Evolutionary conservation across 768 basidiomycete species (phyloP).

Genomic region (Psilocybe cubensis): DNA sequence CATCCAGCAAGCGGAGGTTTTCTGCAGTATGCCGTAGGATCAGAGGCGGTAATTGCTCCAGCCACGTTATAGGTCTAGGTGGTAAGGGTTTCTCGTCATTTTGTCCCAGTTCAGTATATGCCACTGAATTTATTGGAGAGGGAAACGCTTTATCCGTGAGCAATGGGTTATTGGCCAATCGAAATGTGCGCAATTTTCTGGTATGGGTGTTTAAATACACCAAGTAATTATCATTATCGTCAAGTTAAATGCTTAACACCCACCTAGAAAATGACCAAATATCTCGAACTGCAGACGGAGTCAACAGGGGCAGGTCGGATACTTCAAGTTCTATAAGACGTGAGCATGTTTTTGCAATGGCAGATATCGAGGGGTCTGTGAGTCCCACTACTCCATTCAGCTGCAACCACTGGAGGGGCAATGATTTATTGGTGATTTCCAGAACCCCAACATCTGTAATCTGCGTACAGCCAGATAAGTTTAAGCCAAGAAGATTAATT

Average conservation of each 20-base stretch:
- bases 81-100: slow-evolving; percentile 54
- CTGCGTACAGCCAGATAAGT: slow-evolving; percentile 73
- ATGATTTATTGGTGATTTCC: slow-evolving; percentile 69
- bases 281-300: slow-evolving; percentile 71
- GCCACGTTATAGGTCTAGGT: slow-evolving; percentile 59
- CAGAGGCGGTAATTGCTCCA: slow-evolving; percentile 65
- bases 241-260: slow-evolving; percentile 21
- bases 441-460: slow-evolving; percentile 81
- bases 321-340: slow-evolving; percentile 84
- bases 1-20: slow-evolving; percentile 77
- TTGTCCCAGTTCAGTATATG: slow-evolving; percentile 17
- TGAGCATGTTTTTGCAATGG: slow-evolving; percentile 75
- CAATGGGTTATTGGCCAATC: slow-evolving; percentile 75
- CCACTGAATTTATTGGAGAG: slow-evolving; percentile 37
- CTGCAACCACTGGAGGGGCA: slow-evolving; percentile 73
- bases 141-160: slow-evolving; percentile 86
- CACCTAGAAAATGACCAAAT: slow-evolving; percentile 79
- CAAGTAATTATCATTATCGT: background rate
- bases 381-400: slow-evolving; percentile 71
- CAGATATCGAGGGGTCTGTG: slow-evolving; percentile 61
- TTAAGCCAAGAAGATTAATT: slow-evolving; percentile 70
- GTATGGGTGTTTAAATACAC: background rate
- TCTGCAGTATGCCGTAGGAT: slow-evolving; percentile 68
- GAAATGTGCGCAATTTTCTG: slow-evolving; percentile 74
- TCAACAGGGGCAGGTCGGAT: slow-evolving; percentile 67